Conservation (phyloP, 163 green algal genomes). For the Scenedesmus sp. region DNA sequence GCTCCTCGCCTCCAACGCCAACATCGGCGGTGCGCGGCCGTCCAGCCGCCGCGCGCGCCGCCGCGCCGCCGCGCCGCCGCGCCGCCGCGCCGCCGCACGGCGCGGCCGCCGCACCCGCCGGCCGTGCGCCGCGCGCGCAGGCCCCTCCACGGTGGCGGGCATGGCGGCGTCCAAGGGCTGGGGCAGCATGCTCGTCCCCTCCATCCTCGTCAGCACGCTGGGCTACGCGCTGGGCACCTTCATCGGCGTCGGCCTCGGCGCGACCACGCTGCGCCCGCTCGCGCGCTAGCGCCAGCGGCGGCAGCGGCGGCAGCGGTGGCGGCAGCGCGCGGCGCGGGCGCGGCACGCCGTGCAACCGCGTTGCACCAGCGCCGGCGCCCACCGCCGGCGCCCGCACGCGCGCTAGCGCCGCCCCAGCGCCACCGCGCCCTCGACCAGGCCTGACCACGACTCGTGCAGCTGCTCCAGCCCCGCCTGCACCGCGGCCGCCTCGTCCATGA, state of each 20-base stretch:
- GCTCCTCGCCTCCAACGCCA: conserved; percentile 88
- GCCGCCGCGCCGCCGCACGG: neutral
- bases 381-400: too few relatives aligned
- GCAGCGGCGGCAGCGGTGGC: too few relatives aligned
- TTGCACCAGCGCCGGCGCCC: too few relatives aligned
- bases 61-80: too few relatives aligned
- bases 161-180: conserved; percentile 91
- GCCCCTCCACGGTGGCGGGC: conserved; percentile 84
- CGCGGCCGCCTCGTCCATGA: neutral
- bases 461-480: conserved; percentile 14
- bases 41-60: neutral
- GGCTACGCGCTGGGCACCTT: conserved; percentile 88
- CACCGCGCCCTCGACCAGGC: conserved; percentile 12
- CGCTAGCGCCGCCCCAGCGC: too few relatives aligned
- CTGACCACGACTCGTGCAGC: neutral
- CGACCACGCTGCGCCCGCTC: conserved; percentile 43
- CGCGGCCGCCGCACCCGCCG: neutral
- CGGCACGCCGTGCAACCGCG: too few relatives aligned
- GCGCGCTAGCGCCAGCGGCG: too few relatives aligned
- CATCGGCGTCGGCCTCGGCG: conserved; percentile 66
- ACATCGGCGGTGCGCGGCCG: conserved; percentile 78
- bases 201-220: conserved; percentile 82
- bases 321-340: too few relatives aligned
- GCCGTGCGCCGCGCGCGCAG: conserved; percentile 8
- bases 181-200: conserved; percentile 74